Evolutionary conservation across 208 protist genomes (phyloP).

Genomic region (Leishmania tropica): DNA sequence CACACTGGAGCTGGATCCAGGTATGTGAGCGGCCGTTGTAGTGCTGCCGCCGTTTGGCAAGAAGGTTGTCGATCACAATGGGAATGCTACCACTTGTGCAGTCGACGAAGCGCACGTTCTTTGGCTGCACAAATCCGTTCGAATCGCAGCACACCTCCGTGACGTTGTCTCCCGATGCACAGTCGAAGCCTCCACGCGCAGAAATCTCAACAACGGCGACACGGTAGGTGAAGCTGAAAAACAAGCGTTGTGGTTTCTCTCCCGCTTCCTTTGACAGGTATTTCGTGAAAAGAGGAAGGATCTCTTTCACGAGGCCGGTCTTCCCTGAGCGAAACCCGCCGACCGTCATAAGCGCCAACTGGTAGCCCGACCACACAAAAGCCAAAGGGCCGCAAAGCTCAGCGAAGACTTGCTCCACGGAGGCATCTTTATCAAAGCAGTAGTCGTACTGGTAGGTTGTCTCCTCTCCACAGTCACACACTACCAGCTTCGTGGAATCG

Average conservation of each 20-base stretch:
- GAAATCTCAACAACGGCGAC: conserved; percentile 43
- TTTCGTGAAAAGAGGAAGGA: conserved; percentile 45
- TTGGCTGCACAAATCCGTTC: conserved; percentile 34
- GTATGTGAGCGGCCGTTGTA: conserved; percentile 46
- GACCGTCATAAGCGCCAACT: conserved; percentile 42
- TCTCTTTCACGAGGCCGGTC: conserved; percentile 27
- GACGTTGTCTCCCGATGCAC: conserved; percentile 20
- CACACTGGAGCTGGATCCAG: conserved; percentile 60
- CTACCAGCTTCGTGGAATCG: conserved; percentile 38
- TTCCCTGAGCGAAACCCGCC: conserved; percentile 42
- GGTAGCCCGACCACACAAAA: conserved; percentile 35
- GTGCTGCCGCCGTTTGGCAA: conserved; percentile 31
- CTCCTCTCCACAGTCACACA: conserved; percentile 45
- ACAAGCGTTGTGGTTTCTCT: conserved; percentile 7
- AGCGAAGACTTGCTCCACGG: conserved; percentile 33
- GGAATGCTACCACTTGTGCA: conserved; percentile 32
- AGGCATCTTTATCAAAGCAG: conserved; percentile 32
- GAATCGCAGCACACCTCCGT: conserved; percentile 27
- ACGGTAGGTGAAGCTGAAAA: conserved; percentile 34
- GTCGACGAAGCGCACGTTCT: conserved; percentile 36
- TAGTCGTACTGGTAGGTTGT: conserved; percentile 40
- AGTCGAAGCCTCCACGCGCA: conserved; percentile 37
- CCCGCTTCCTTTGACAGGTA: conserved; percentile 15
- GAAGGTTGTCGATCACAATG: conserved; percentile 25
- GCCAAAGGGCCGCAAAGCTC: conserved; percentile 39